Evolutionary conservation across 2,329 filamentous ascomycete species (phyloP).

Genomic region (Rachicladosporium sp.): DNA sequence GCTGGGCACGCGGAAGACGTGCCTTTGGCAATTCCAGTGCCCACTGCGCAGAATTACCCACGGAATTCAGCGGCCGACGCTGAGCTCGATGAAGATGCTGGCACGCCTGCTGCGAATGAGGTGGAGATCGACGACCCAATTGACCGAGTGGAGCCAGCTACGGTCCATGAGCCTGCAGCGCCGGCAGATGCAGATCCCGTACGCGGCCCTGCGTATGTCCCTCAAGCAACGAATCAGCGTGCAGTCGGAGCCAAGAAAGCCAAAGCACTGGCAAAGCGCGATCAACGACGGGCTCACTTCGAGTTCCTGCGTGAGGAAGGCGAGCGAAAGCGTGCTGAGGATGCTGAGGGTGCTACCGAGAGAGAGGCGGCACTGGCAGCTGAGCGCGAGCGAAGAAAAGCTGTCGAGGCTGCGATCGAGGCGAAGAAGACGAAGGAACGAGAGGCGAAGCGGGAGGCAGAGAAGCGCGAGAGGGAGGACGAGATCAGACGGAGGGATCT

Average conservation of each 20-base stretch:
- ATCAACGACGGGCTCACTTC: constrained; percentile 34
- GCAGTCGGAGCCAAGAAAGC: constrained; percentile 38
- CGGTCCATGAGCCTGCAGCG: constrained; percentile 20
- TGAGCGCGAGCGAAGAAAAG: constrained; percentile 29
- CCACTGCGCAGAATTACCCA: not conserved
- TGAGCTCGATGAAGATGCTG: constrained; percentile 1
- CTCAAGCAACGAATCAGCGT: constrained; percentile 8
- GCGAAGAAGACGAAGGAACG: constrained; percentile 29
- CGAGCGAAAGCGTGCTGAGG: constrained; percentile 31
- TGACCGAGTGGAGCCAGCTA: constrained; percentile 4
- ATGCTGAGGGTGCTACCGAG: constrained; percentile 32
- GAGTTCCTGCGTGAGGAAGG: constrained; percentile 38
- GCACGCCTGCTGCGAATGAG: constrained; percentile 1
- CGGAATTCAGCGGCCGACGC: constrained; percentile 4
- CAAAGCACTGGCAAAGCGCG: constrained; percentile 33
- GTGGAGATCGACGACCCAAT: constrained; percentile 3
- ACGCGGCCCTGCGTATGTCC: not conserved
- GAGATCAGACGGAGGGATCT: constrained; percentile 23
- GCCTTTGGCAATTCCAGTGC: not conserved
- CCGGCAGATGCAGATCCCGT: constrained; percentile 6
- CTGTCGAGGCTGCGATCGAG: constrained; percentile 31
- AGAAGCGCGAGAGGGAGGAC: constrained; percentile 25
- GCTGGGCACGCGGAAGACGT: not conserved
- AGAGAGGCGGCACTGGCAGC: constrained; percentile 30
- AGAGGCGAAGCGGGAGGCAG: constrained; percentile 26